Evolutionary conservation across 495 filamentous ascomycete genomes (phyloP).

Genomic region (Ramalina intermedia): DNA sequence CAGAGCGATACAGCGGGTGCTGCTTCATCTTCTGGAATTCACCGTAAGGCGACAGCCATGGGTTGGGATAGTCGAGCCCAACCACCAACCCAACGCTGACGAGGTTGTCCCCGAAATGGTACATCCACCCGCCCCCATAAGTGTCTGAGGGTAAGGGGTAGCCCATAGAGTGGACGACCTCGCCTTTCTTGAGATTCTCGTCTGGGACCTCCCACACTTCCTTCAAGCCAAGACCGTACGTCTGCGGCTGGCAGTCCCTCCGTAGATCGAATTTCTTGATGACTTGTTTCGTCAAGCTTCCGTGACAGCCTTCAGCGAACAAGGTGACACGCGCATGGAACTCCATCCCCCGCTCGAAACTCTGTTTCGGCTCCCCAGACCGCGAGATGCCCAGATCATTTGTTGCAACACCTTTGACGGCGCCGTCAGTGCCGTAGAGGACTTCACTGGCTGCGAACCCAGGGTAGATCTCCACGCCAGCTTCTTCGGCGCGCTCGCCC

Average conservation of each 20-base stretch:
- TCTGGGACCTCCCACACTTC: constrained; percentile 96
- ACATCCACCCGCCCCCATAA: constrained; percentile 96
- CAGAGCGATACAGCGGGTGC: constrained; percentile 70
- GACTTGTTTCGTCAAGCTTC: constrained; percentile 88
- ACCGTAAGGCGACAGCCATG: constrained; percentile 86
- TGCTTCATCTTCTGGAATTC: constrained; percentile 99
- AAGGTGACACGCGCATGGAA: constrained; percentile 90
- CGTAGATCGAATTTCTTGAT: constrained; percentile 90
- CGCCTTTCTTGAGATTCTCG: constrained; percentile 77
- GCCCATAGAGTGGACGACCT: constrained; percentile 83
- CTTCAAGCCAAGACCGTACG: constrained; percentile 87
- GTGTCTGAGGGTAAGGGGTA: constrained; percentile 81
- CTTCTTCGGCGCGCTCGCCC: constrained; percentile 82
- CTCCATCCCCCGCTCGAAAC: constrained; percentile 96
- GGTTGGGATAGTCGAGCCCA: constrained; percentile 91
- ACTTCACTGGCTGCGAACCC: constrained; percentile 92
- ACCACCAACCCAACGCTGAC: constrained; percentile 89
- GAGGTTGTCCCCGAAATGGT: constrained; percentile 96
- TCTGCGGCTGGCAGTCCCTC: constrained; percentile 79
- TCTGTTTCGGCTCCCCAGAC: constrained; percentile 71
- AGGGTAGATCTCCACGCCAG: constrained; percentile 97
- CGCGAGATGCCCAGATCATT: constrained; percentile 81
- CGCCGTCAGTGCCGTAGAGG: constrained; percentile 72
- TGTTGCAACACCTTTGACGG: constrained; percentile 87
- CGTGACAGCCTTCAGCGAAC: constrained; percentile 94